Evolutionary conservation across 257 asterid genomes (phyloP).

Genomic region (Primulina eburnea): DNA sequence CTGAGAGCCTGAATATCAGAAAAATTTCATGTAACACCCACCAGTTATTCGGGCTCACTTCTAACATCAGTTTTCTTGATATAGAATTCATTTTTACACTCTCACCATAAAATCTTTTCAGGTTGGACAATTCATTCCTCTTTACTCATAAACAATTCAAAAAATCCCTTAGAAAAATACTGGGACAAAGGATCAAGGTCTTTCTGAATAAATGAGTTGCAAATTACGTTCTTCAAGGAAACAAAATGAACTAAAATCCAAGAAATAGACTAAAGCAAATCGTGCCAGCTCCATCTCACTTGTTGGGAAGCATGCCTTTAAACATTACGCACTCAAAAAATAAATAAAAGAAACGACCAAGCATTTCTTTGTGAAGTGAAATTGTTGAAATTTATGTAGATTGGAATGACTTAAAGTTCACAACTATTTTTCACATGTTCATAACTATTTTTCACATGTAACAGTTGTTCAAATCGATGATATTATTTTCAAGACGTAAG

Average conservation of each 20-base stretch:
- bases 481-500: not conserved
- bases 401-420: not conserved
- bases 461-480: not conserved
- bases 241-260: not conserved
- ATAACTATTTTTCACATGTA: not conserved
- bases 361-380: not conserved
- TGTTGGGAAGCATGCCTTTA: not conserved
- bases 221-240: not conserved
- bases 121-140: not conserved
- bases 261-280: not conserved
- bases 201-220: not conserved
- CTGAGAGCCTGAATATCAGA: constrained; percentile 62
- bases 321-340: not conserved
- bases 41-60: not conserved
- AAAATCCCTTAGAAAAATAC: constrained; percentile 1
- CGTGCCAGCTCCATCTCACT: not conserved
- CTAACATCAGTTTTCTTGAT: not conserved
- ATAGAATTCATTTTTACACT: not conserved
- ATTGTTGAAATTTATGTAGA: not conserved
- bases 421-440: not conserved
- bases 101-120: not conserved
- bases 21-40: not conserved
- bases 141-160: not conserved
- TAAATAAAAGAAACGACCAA: not conserved
- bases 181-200: not conserved